Base-by-base conservation (phyloP, 202 grass and related monocot genomes). In the Setaria viridis region DNA sequence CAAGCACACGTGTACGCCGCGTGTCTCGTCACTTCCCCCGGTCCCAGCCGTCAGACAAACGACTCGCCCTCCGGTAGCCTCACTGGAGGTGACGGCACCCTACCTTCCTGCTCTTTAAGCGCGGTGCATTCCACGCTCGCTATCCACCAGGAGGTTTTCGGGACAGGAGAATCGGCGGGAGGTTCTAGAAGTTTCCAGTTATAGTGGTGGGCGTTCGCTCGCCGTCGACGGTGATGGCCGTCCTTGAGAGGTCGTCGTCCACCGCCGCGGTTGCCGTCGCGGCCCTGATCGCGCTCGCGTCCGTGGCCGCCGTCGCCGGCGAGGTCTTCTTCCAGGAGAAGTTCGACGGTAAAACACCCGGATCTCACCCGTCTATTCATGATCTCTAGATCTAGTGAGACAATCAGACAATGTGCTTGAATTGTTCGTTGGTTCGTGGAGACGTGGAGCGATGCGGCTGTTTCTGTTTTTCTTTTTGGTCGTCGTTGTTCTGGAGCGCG, bases 251-350 rank as follows among this genome's bases (percentile, higher is more conserved):
- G 39, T 32, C 81, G 20, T 58, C 43, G 20, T 32, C 37, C 65
- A 12, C 57, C 6, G 34, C 74, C 53, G 85, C 77, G 20, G 89
- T 32, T 19, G 67, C n/a, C 11, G 85, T 78, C 2, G 62, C 48
- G 78, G 85, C 45, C 32, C 66, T 89, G 80, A 64, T 94, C 25
- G 87, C 82, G 21, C 81, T 91, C 32, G 80, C 71, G 19, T 85
- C 80, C 9, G 82, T 63, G 20, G 29, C 82, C 25, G 87, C 66
- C 37, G 80, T 62, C 53, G 77, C 86, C 37, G 92, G 85, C 63
- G 92, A 97, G 67, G 87, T 94, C 86, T 93, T 72, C 84, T 91
- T 94, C 64, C 84, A 91, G 87, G 95, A 94, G 84, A 90, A 76
- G 72, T 97, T 97, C 25, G 88, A 76, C 47, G 88, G 95, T 94